phyloP scores from a whole-genome alignment of 345 rosid genomes.

The Murraya koenigii region DNA sequence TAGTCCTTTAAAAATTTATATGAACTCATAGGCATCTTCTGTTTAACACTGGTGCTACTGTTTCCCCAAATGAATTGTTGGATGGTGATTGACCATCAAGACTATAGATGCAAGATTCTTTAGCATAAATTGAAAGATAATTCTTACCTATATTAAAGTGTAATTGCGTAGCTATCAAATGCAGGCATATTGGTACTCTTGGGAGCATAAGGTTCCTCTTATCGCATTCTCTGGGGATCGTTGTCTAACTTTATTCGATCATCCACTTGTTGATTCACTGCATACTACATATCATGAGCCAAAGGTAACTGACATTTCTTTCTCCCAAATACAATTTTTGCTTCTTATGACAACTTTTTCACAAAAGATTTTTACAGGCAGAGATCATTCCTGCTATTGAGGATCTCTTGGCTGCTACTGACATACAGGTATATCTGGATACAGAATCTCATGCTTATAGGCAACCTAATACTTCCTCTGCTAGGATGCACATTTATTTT shows the following conservation, averaged over 20 bases:
- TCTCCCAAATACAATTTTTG: conserved; percentile 14
- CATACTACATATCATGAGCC: conserved; percentile 79
- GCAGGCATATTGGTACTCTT: conserved; percentile 76
- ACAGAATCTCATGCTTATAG: conserved; percentile 12
- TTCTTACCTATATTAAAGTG: neutral
- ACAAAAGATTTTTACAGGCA: conserved; percentile 51
- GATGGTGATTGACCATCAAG: conserved; percentile 1
- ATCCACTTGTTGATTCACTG: conserved; percentile 74
- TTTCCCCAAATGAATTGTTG: neutral
- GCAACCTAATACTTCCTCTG: neutral
- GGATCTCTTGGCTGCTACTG: conserved; percentile 62
- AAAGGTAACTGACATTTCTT: conserved; percentile 42
- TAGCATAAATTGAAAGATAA: conserved; percentile 1
- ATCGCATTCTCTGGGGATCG: conserved; percentile 79
- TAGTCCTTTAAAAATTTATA: neutral
- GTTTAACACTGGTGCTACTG: neutral
- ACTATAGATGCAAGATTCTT: neutral
- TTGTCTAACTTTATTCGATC: conserved; percentile 81
- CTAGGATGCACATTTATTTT: neutral
- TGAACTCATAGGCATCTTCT: neutral
- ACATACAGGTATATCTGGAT: conserved; percentile 66
- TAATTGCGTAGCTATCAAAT: conserved; percentile 6
- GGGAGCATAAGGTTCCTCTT: conserved; percentile 83
- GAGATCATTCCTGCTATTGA: conserved; percentile 83
- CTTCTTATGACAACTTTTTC: conserved; percentile 10